Evolutionary conservation across 345 rosid species (phyloP), one percentile per base, ranked within the genome.

Genomic region (Triadica sebifera): DNA sequence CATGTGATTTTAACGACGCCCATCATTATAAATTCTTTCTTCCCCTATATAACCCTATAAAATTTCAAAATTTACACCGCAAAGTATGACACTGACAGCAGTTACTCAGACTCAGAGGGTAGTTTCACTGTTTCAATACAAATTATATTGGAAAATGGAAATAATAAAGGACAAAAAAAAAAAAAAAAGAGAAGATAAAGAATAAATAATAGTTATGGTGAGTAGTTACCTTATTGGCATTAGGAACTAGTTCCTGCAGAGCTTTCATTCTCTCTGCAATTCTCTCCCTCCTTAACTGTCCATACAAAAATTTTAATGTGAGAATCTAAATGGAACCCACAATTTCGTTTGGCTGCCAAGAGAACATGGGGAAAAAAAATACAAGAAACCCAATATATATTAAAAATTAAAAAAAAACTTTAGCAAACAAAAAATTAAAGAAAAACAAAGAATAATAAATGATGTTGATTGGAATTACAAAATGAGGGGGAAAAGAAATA

Each of bases 181-280:
- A 29, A 29, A 29, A 29, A 29, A n/a, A n/a, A n/a, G 34, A 29
- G 1, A 29, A n/a, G n/a, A n/a, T n/a, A n/a, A n/a, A n/a, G n/a
- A n/a, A n/a, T n/a, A n/a, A n/a, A n/a, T n/a, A n/a, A n/a, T n/a
- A n/a, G n/a, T n/a, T n/a, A n/a, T 29, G 34, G 34, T 29, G 2
- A 29, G 1, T 29, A 16, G 22, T 17, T 63, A 94, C 98, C 98
- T 92, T 94, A 86, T 95, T 95, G 82, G 89, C 96, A 79, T 93
- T 95, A 20, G 99, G 99, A 67, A 95, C 99, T 5, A 95, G 83
- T 84, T 93, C 99, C 77, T 95, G 99, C 52, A 95, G 91, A 68
- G 99, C 91, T 85, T 91, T 95, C 99, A 93, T 95, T 75, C 99
- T 84, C 79, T 95, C 99, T 59, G 99, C 98, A 60, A 95, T 95